These are phyloP conservation scores for Grigorovia transvaalensis DNA, from an alignment of 805 yeast species.

Conservation along the genomic window DNA sequence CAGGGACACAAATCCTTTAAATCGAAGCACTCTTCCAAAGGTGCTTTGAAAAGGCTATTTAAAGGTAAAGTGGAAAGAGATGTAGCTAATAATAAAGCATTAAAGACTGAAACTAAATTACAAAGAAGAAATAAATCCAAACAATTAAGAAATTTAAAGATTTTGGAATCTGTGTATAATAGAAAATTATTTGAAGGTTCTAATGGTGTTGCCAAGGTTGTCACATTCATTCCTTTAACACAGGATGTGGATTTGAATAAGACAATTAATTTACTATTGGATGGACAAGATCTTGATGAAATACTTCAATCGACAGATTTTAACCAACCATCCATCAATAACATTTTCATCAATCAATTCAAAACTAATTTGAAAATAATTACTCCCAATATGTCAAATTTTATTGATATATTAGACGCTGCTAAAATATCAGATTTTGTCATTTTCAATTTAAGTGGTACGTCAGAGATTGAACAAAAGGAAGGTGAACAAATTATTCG, in stretches of 20 bases:
- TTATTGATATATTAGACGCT: slow-evolving; percentile 68
- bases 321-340: slow-evolving; percentile 32
- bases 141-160: slow-evolving; percentile 69
- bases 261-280: slow-evolving; percentile 42
- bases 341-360: slow-evolving; percentile 50
- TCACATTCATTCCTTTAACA: slow-evolving; percentile 73
- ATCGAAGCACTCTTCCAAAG: slow-evolving; percentile 82
- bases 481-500: slow-evolving; percentile 86
- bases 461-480: slow-evolving; percentile 64
- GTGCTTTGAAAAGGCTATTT: slow-evolving; percentile 65
- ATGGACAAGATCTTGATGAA: not conserved
- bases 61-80: slow-evolving; percentile 85
- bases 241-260: slow-evolving; percentile 50
- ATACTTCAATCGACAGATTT: slow-evolving; percentile 26
- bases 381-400: slow-evolving; percentile 58
- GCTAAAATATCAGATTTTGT: slow-evolving; percentile 86
- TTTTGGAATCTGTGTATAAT: slow-evolving; percentile 44
- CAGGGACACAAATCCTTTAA: slow-evolving; percentile 85
- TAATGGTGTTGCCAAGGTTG: slow-evolving; percentile 71
- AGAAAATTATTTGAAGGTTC: slow-evolving; percentile 72
- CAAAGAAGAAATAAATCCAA: slow-evolving; percentile 72
- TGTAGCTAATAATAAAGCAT: slow-evolving; percentile 27
- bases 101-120: slow-evolving; percentile 32
- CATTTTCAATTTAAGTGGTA: slow-evolving; percentile 80
- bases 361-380: slow-evolving; percentile 63